Base-by-base conservation (phyloP, 805 yeast species). In the Hanseniaspora opuntiae region DNA sequence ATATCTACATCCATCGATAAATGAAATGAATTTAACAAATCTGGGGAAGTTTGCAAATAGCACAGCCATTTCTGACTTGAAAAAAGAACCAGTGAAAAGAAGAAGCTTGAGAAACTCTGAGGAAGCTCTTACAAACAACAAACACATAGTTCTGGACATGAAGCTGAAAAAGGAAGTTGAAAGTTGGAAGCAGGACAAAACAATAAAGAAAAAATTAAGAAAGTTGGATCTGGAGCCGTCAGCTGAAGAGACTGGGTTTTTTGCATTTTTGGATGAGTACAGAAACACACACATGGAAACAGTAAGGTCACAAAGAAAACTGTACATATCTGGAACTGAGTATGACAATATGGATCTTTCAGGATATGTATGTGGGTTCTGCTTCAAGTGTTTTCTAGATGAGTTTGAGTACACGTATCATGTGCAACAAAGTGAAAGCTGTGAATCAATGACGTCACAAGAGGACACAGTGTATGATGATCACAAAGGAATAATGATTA, bases 351-450 rank as follows among this genome's bases (percentile, higher is more conserved):
- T 32, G 12, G 52, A 24, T 17, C 32, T 22, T 32, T 6, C 24
- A 14, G 52, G 52, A 3, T 48, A 30, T 24, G 24, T 48, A 6
- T 48, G 52, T 40, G 52, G 52, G 10, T 40, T 7, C 16, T 48
- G 52, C 10, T 48, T 48, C 24, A 20, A 28, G n/a, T 40, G 46
- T 22, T 40, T 48, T 20, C 19, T 6, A 6, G 46, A 40, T 33
- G 24, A 37, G 16, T 48, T 40, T 20, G 46, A 83, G 16, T 80
- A 75, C 58, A 78, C 82, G 0, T 73, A 78, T 51, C 71, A 74
- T 58, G 72, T 97, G 28, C 98, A 93, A 66, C 72, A 70, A 56
- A 60, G 79, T 56, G 89, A 90, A 63, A 93, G 97, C 66, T 75
- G 74, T 32, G 68, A 75, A 51, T 70, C 68, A 47, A 81, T 97